Base-by-base conservation (phyloP, 352 stramenopile genomes). In the Globisporangium nagaii region DNA sequence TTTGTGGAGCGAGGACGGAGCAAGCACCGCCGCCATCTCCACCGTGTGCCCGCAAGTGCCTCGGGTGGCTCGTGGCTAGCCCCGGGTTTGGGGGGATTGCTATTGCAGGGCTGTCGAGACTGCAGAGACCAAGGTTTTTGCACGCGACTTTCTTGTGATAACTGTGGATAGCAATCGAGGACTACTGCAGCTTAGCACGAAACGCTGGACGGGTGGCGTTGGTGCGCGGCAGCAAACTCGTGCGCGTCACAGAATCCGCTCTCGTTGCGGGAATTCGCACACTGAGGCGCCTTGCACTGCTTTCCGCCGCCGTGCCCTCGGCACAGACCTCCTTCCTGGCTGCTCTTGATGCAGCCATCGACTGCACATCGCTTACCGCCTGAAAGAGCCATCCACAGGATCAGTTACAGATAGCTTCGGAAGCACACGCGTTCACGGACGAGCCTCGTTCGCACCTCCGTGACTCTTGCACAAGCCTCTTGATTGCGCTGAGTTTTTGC, bases 391-490 rank as follows among this genome's bases (percentile, higher is more conserved):
- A 36, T 37, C 13, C 15, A 28, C 19, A 20, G 8, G 22, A n/a
- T 27, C 2, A 48, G 15, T 43, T n/a, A 34, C 25, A 48, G 7
- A 20, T 13, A 2, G n/a, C 1, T 32, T 17, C 4, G 3, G 11
- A 24, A 24, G 20, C 25, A 6, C 17, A 5, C 28, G 39, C 20
- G n/a, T 34, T 15, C 22, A 1, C 1, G 2, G n/a, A 11, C 8
- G 10, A 15, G 4, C 2, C 17, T 22, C 4, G 13, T 25, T 22
- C 32, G n/a, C 68, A 90, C 85, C 85, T 69, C 85, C 85, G 27
- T 95, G 85, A 32, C 67, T 91, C 62, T 95, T 95, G 72, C 85
- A 95, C 0, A 93, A 62, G 32, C 85, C 85, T 20, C 76, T 77
- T 22, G 81, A 93, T 52, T 93, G 83, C 2, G 84, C 82, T 0